Evolutionary conservation across 1,139 yeast species (phyloP), one percentile per base, ranked within the genome.

Genomic region (Sugiyamaella xylanicola): DNA sequence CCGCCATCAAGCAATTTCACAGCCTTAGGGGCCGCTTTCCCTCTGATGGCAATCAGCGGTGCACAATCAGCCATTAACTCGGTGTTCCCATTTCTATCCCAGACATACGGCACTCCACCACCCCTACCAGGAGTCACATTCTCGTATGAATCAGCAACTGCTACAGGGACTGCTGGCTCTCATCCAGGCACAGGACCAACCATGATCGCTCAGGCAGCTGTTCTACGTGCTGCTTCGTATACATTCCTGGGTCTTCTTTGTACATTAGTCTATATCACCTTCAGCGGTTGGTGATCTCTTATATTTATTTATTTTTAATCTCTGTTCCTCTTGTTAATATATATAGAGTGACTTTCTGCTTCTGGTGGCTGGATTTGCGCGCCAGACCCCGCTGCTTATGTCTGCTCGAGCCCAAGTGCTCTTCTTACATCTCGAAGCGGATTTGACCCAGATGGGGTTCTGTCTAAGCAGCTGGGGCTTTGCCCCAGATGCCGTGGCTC

Each of bases 1-100:
- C 45, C 53, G 1, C 50, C 56, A 3, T 20, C 32, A 7, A 13
- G 35, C 27, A 45, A 46, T 39, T 58, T 55, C 47, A 55, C 56
- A 3, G 59, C 53, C 15, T 35, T 41, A 16, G 61, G 61, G 4
- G 51, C 47, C 20, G 42, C 39, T 8, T 51, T 51, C 45, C 61
- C 61, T 1, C 51, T 59, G 17, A 51, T 59, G 57, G 55, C 53
- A 8, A 22, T 56, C 13, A 37, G 17, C 15, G 41, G 40, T 7
- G 49, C 35, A 27, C 22, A 20, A 15, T 42, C 54, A 11, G 27
- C 40, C 20, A 43, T 45, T 2, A 29, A 40, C 16, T 51, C 45
- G 32, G 50, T 15, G 19, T 48, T 52, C 46, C 58, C 55, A 2
- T 37, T 19, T 15, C 39, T 39, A 3, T 51, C 54, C 4, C 41